phyloP scores from a whole-genome alignment of 73 alveolate genomes.

The Uronychia binucleata region DNA sequence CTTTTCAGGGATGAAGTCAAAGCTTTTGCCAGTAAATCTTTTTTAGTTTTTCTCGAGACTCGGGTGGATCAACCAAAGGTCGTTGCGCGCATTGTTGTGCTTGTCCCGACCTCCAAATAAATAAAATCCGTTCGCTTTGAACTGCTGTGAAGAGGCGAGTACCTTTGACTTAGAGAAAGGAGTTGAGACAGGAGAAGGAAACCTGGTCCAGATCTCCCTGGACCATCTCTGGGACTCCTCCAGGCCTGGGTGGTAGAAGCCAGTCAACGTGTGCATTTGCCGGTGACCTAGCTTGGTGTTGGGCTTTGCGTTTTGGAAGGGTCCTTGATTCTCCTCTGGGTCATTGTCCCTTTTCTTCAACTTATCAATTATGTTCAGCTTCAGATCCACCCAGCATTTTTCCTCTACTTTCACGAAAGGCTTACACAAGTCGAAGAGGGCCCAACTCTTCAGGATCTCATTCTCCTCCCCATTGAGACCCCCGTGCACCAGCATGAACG shows the following conservation, averaged over 20 bases:
- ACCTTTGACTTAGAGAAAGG: background rate
- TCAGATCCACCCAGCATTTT: background rate
- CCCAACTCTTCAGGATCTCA: constrained; percentile 16
- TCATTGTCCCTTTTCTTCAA: background rate
- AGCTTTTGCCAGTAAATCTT: background rate
- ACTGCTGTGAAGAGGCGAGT: background rate
- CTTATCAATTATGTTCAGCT: background rate
- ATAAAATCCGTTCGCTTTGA: constrained; percentile 10
- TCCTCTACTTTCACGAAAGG: background rate
- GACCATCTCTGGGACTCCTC: background rate
- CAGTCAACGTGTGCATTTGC: constrained; percentile 20
- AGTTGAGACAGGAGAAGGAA: background rate
- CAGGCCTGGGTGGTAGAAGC: background rate
- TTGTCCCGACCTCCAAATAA: constrained; percentile 33
- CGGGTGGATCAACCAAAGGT: constrained; percentile 25
- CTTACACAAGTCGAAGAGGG: constrained; percentile 31
- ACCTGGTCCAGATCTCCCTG: background rate
- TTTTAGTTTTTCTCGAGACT: background rate
- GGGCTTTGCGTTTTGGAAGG: too few species aligned
- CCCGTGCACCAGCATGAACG: constrained; percentile 31
- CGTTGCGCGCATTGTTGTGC: constrained; percentile 3
- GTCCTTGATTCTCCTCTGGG: too few species aligned
- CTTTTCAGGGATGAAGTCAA: background rate
- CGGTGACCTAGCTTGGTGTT: constrained; percentile 12
- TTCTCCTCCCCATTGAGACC: constrained; percentile 49